These are phyloP conservation scores for Pichia nanzhaoensis DNA, from an alignment of 805 yeast species.

Conservation along the genomic window DNA sequence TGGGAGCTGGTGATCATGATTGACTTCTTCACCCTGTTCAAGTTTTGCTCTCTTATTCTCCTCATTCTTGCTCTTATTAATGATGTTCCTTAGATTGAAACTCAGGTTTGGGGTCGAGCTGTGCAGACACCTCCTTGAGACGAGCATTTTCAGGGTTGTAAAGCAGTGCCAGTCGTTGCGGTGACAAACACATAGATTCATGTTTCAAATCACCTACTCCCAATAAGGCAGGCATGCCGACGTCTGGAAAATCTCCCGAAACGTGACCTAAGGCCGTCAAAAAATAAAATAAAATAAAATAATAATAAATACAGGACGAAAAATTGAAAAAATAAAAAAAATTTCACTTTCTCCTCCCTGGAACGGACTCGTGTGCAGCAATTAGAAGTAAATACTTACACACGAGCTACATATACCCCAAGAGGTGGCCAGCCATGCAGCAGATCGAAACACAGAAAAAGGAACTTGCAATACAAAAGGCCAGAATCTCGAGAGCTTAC, in stretches of 20 bases:
- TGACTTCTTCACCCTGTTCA: too few relatives aligned
- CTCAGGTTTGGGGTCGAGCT: not conserved
- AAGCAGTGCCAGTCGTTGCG: too few relatives aligned
- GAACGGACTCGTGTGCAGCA: not conserved
- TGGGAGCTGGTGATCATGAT: too few relatives aligned
- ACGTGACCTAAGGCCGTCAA: too few relatives aligned
- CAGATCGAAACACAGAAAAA: constrained; percentile 2
- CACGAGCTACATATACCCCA: not conserved
- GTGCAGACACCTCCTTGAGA: not conserved
- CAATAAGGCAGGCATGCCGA: constrained; percentile 2
- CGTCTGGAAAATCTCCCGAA: too few relatives aligned
- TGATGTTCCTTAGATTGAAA: constrained; percentile 2
- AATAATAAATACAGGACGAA: not conserved
- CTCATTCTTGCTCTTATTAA: not conserved
- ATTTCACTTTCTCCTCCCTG: too few relatives aligned
- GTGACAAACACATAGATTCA: not conserved
- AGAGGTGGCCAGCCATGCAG: not conserved
- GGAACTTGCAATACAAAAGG: constrained; percentile 6
- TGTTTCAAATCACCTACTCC: not conserved
- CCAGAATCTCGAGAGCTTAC: constrained; percentile 36
- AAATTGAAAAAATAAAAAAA: not conserved
- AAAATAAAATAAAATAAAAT: too few relatives aligned
- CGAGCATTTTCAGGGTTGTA: not conserved
- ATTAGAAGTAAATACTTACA: not conserved
- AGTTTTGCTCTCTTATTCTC: too few relatives aligned